A percentile compares a stretch with the other conserved stretches of the same genome.
phyloP scores from a whole-genome alignment of 768 basidiomycete genomes.

The Pilatotrama ljubarskyi region DNA sequence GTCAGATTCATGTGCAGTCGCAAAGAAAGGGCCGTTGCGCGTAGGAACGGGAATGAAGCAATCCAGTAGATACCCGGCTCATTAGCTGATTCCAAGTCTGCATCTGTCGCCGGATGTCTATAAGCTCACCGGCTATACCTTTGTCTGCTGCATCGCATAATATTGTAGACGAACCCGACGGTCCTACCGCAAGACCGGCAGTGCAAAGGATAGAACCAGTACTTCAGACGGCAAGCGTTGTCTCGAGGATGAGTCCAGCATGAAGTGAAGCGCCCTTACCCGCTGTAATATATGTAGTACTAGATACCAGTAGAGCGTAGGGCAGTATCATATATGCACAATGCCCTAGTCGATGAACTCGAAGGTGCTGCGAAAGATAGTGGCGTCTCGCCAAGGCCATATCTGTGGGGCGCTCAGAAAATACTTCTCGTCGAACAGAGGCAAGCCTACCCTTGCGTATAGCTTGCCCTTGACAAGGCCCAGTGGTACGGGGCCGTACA shows the following conservation, averaged over 20 bases:
- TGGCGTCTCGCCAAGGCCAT: slow-evolving; percentile 28
- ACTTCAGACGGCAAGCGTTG: too few species aligned
- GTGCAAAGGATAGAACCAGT: too few species aligned
- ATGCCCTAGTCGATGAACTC: slow-evolving; percentile 32
- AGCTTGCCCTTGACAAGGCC: slow-evolving; percentile 72
- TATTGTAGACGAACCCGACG: too few species aligned
- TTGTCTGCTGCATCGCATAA: too few species aligned
- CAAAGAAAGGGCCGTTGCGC: not conserved
- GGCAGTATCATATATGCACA: too few species aligned
- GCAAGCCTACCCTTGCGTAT: slow-evolving; percentile 55
- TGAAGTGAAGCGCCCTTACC: too few species aligned
- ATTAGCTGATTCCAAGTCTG: not conserved
- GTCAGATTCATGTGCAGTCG: not conserved
- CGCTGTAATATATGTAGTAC: not conserved
- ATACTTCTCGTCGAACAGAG: not conserved
- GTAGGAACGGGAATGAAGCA: not conserved
- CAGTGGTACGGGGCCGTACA: slow-evolving; percentile 91
- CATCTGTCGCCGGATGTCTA: too few species aligned
- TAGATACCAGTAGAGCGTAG: not conserved
- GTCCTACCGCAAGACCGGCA: too few species aligned
- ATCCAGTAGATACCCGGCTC: not conserved
- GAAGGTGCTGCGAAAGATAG: slow-evolving; percentile 34
- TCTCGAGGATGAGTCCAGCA: too few species aligned
- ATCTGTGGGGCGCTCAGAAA: slow-evolving; percentile 23
- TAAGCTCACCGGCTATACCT: too few species aligned